Evolutionary conservation across 1,284 basidiomycete genomes (phyloP).

Genomic region (Melampsora americana): DNA sequence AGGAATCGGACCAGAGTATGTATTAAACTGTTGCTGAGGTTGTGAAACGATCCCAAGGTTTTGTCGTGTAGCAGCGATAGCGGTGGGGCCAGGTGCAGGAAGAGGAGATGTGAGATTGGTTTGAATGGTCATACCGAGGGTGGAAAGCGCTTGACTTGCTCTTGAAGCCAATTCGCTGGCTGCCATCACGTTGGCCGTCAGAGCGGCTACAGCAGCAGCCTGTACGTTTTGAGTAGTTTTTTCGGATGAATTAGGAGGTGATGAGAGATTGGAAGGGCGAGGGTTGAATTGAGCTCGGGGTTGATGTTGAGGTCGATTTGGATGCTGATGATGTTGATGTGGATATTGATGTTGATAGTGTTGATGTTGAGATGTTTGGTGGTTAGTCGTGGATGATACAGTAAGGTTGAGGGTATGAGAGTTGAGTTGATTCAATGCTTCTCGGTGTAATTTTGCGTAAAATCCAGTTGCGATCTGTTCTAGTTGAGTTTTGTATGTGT

Average conservation of each 20-base stretch:
- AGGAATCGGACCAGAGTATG: not conserved
- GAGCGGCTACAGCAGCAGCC: constrained; percentile 41
- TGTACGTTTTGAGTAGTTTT: constrained; percentile 32
- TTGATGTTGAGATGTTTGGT: constrained; percentile 2
- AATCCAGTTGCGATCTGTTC: constrained; percentile 19
- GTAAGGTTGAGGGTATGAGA: not conserved
- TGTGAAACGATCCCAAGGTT: constrained; percentile 7
- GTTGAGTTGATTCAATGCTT: constrained; percentile 27
- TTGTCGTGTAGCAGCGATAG: constrained; percentile 34
- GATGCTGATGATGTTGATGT: not conserved
- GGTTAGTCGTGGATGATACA: not conserved
- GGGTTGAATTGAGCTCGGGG: not conserved
- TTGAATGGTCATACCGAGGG: constrained; percentile 29
- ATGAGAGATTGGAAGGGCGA: not conserved
- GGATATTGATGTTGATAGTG: not conserved
- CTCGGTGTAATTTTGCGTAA: constrained; percentile 25
- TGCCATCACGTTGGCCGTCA: constrained; percentile 36
- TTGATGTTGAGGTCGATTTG: not conserved
- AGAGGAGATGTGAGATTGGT: constrained; percentile 33
- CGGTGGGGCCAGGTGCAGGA: constrained; percentile 18
- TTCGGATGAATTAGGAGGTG: constrained; percentile 1
- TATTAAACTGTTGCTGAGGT: not conserved
- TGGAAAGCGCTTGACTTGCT: constrained; percentile 15
- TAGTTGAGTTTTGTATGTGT: constrained; percentile 29
- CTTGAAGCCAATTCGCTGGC: constrained; percentile 26